Evolutionary conservation across 257 asterid species (phyloP).

Genomic region (Ehretia macrophylla): DNA sequence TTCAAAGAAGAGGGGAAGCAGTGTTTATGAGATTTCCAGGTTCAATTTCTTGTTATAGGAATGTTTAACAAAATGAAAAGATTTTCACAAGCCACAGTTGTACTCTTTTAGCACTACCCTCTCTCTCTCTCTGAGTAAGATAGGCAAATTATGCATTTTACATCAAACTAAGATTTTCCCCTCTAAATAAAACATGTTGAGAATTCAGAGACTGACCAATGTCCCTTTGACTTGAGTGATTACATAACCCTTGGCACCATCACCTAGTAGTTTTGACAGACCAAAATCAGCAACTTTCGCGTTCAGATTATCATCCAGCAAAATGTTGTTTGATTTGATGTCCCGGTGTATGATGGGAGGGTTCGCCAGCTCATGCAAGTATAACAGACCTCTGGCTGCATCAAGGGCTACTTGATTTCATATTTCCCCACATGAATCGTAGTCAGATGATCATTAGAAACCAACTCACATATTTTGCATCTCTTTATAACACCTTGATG

Average conservation of each 20-base stretch:
- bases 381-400: conserved; percentile 79
- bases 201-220: conserved; percentile 53
- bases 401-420: conserved; percentile 48
- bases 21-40: too few relatives aligned
- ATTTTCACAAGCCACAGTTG: too few relatives aligned
- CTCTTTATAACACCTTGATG: not conserved
- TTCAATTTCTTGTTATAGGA: too few relatives aligned
- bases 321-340: conserved; percentile 74
- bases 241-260: conserved; percentile 67
- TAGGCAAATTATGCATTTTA: too few relatives aligned
- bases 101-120: too few relatives aligned
- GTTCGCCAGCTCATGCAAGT: conserved; percentile 79
- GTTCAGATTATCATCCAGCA: conserved; percentile 52
- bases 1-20: too few relatives aligned
- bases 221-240: conserved; percentile 96
- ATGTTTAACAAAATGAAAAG: too few relatives aligned
- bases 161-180: not conserved
- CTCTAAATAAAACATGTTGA: not conserved
- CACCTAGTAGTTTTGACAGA: conserved; percentile 74
- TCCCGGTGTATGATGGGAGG: conserved; percentile 96
- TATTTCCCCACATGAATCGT: conserved; percentile 40
- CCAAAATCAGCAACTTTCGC: conserved; percentile 97
- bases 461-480: not conserved
- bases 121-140: too few relatives aligned
- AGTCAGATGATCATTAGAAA: not conserved